Conservation (phyloP, 257 asterid genomes). For the Scutellaria baicalensis region DNA sequence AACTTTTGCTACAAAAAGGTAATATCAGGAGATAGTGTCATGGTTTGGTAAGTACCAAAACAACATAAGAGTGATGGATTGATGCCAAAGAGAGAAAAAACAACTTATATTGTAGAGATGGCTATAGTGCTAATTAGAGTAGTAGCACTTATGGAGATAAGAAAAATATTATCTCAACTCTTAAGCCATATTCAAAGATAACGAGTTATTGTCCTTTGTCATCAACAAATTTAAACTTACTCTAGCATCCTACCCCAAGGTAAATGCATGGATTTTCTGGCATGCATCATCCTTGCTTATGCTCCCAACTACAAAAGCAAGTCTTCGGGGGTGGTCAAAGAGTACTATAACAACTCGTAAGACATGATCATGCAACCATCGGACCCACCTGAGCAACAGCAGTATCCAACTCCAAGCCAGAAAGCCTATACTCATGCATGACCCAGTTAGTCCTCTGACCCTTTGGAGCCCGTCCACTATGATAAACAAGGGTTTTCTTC, state of each 20-base stretch:
- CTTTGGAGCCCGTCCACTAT: constrained; percentile 89
- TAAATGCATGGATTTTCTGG: constrained; percentile 1
- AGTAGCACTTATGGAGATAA: not conserved
- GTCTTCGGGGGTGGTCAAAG: constrained; percentile 8
- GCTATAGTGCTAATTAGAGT: not conserved
- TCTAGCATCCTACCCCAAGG: constrained; percentile 26
- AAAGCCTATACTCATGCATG: constrained; percentile 91
- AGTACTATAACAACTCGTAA: constrained; percentile 10
- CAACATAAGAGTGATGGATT: not conserved
- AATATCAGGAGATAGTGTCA: too few species aligned
- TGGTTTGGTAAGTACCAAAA: not conserved
- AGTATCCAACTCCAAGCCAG: constrained; percentile 45
- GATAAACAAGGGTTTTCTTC: constrained; percentile 94
- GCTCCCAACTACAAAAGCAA: constrained; percentile 8
- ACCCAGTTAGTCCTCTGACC: constrained; percentile 95
- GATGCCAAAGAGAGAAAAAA: not conserved
- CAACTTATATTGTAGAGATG: not conserved
- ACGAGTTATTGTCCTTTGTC: not conserved
- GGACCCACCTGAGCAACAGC: constrained; percentile 65
- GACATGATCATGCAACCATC: constrained; percentile 16
- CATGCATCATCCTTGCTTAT: constrained; percentile 16
- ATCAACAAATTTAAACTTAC: constrained; percentile 14
- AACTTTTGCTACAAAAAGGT: not conserved
- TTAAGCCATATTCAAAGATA: not conserved
- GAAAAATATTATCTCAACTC: constrained; percentile 1